phyloP scores from a whole-genome alignment of 192 early-diverging fungal genomes.

The Backusella macrospora region DNA sequence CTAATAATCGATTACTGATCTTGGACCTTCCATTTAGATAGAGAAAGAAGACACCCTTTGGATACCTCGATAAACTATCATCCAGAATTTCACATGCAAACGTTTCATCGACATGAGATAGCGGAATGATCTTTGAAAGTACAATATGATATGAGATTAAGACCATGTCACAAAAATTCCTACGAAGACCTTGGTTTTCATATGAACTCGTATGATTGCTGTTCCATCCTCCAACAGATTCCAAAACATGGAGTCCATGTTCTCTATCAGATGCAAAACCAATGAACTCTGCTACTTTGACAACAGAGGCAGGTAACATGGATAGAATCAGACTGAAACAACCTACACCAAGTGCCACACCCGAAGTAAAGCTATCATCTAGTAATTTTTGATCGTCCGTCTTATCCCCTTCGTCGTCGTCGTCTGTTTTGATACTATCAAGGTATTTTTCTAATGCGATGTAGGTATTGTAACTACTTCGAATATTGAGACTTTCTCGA shows the following conservation, averaged over 20 bases:
- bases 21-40: conserved; percentile 67
- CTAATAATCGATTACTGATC: conserved; percentile 56
- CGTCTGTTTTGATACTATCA: conserved; percentile 46
- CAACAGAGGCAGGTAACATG: conserved; percentile 70
- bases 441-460: conserved; percentile 58
- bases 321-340: conserved; percentile 80
- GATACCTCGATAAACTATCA: conserved; percentile 56
- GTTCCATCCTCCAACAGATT: conserved; percentile 68
- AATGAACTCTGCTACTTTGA: conserved; percentile 84
- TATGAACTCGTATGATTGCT: neutral
- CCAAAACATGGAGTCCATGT: conserved; percentile 73
- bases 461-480: conserved; percentile 68
- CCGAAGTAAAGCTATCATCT: conserved; percentile 82
- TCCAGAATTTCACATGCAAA: conserved; percentile 63
- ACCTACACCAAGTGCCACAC: conserved; percentile 76
- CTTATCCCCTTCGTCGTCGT: conserved; percentile 36
- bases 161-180: conserved; percentile 75
- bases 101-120: conserved; percentile 68
- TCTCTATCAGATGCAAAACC: conserved; percentile 80
- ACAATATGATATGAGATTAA: conserved; percentile 78
- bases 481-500: conserved; percentile 78
- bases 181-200: conserved; percentile 61
- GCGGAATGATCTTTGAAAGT: conserved; percentile 68
- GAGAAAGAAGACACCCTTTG: conserved; percentile 72
- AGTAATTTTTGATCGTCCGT: conserved; percentile 27